Evolutionary conservation across 257 asterid genomes (phyloP).

Genomic region (Petrea volubilis): DNA sequence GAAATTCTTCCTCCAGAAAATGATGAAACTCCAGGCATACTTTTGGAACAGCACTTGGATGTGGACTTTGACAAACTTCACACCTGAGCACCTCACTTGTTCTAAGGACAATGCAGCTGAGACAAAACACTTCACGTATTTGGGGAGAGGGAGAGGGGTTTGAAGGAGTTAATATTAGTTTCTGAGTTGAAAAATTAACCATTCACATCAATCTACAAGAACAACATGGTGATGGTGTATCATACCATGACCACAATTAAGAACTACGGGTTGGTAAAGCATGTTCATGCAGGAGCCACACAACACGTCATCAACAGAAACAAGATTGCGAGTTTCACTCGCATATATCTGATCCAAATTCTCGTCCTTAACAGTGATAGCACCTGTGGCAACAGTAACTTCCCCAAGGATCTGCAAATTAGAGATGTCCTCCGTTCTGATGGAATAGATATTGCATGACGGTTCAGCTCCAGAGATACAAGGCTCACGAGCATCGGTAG

Average conservation of each 20-base stretch:
- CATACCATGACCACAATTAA: conserved; percentile 70
- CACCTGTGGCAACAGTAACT: neutral
- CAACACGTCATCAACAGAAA: conserved; percentile 42
- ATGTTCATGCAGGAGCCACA: conserved; percentile 45
- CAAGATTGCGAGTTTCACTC: conserved; percentile 24
- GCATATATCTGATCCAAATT: neutral
- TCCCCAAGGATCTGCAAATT: conserved; percentile 14
- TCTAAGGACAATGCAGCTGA: conserved; percentile 26
- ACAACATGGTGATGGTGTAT: conserved; percentile 5
- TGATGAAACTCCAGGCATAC: conserved; percentile 55
- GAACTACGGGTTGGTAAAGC: conserved; percentile 48
- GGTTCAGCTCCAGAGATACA: conserved; percentile 8
- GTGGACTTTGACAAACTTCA: conserved; percentile 43
- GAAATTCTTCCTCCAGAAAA: conserved; percentile 26
- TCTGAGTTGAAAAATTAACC: neutral
- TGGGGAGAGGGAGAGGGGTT: neutral
- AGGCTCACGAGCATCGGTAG: neutral
- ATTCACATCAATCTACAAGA: neutral
- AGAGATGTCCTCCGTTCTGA: neutral
- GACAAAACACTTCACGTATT: conserved; percentile 33
- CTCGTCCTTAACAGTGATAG: conserved; percentile 2
- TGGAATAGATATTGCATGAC: neutral
- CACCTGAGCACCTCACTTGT: conserved; percentile 35
- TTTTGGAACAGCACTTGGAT: conserved; percentile 49
- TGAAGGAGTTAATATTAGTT: neutral